Evolutionary conservation across 2,329 filamentous ascomycete genomes (phyloP).

Genomic region (Phialemoniopsis sp.): DNA sequence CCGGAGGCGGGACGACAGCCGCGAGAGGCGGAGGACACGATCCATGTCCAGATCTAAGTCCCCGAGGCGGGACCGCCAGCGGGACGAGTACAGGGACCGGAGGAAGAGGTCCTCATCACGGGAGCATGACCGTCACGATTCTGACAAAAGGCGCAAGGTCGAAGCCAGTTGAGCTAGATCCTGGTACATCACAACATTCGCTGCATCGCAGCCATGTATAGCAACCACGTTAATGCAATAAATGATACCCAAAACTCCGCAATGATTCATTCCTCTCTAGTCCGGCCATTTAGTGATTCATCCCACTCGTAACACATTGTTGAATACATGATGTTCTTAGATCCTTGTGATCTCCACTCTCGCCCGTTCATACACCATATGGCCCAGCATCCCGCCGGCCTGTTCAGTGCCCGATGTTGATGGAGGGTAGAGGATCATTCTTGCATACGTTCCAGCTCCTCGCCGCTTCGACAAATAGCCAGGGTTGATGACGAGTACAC

Average conservation of each 20-base stretch:
- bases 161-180: constrained; percentile 26
- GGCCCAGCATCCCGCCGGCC: constrained; percentile 55
- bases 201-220: too few relatives aligned
- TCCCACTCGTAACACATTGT: too few relatives aligned
- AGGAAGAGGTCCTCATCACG: constrained; percentile 55
- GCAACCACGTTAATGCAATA: too few relatives aligned
- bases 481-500: constrained; percentile 86
- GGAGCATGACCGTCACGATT: constrained; percentile 47
- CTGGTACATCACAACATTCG: too few relatives aligned
- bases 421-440: constrained; percentile 70
- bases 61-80: constrained; percentile 34
- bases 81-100: constrained; percentile 40
- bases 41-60: constrained; percentile 49
- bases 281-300: too few relatives aligned
- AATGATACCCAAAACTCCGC: too few relatives aligned
- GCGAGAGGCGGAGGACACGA: constrained; percentile 18
- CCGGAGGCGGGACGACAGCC: constrained; percentile 23
- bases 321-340: constrained; percentile 20
- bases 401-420: constrained; percentile 53
- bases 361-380: constrained; percentile 76
- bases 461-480: constrained; percentile 81
- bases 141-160: constrained; percentile 56
- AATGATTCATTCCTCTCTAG: too few relatives aligned
- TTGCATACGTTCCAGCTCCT: constrained; percentile 80
- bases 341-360: constrained; percentile 86